Evolutionary conservation across 441 rosid species (phyloP).

Genomic region (Euphorbia celastroides): DNA sequence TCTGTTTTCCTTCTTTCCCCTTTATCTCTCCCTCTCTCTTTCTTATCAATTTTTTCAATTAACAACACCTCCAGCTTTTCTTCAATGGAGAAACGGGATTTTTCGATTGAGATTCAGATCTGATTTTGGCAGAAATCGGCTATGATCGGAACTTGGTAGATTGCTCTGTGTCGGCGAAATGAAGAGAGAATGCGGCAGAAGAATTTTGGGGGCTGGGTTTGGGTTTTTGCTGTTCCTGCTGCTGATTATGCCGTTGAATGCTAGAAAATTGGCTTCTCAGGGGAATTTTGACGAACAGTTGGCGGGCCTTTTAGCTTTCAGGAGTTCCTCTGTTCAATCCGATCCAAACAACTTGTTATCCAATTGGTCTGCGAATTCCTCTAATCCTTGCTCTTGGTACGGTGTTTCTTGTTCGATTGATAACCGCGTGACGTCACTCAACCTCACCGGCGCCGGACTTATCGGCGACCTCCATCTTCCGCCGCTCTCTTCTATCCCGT

Average conservation of each 20-base stretch:
- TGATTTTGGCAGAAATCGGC: constrained; percentile 5
- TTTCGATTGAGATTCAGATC: constrained; percentile 21
- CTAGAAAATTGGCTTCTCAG: constrained; percentile 27
- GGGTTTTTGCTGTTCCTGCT: constrained; percentile 24
- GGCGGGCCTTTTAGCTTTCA: constrained; percentile 48
- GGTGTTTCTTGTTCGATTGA: constrained; percentile 63
- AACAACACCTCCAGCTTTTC: neutral
- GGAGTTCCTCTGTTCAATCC: constrained; percentile 44
- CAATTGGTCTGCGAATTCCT: constrained; percentile 49
- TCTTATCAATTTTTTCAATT: constrained; percentile 7
- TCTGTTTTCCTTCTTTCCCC: neutral
- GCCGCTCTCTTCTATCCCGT: constrained; percentile 42
- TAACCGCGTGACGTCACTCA: constrained; percentile 43
- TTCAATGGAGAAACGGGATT: constrained; percentile 1
- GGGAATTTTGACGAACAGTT: constrained; percentile 34
- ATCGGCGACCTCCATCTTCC: constrained; percentile 44
- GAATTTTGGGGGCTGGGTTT: constrained; percentile 7
- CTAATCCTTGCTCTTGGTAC: constrained; percentile 58
- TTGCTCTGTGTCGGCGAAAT: constrained; percentile 2
- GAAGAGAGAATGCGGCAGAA: constrained; percentile 30
- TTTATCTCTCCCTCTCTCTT: neutral
- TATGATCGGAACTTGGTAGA: neutral
- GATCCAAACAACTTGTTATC: constrained; percentile 48
- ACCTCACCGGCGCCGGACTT: constrained; percentile 57
- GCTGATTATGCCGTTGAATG: constrained; percentile 25